phyloP scores from a whole-genome alignment of 371 early-diverging fungal genomes.

The Cladochytrium tenue region DNA sequence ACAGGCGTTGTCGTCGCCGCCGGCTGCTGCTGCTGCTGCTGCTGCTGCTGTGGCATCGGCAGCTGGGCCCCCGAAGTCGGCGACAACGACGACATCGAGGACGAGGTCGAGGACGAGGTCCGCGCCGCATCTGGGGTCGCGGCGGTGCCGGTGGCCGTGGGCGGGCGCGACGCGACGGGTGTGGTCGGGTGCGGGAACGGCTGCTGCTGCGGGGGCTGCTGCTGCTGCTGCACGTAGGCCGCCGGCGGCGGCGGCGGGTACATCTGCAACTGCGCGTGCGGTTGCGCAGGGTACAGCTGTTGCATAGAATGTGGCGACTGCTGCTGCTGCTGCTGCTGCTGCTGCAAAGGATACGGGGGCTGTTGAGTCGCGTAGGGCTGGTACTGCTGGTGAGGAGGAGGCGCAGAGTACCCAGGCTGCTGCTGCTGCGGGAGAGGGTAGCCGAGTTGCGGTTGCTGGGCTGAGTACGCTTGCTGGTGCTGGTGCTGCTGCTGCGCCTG shows the following conservation, averaged over 20 bases:
- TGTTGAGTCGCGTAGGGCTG: neutral
- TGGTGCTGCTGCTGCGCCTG: neutral
- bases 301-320: neutral
- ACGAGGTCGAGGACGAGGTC: too few relatives aligned
- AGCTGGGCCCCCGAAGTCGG: neutral
- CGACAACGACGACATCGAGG: too few relatives aligned
- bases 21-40: neutral
- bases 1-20: neutral
- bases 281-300: neutral
- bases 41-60: neutral
- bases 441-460: too few relatives aligned
- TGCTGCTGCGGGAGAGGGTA: too few relatives aligned
- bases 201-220: neutral
- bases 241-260: neutral
- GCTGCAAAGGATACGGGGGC: neutral
- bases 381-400: neutral
- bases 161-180: too few relatives aligned
- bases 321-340: conserved; percentile 1
- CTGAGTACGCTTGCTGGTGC: neutral
- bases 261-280: neutral
- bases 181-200: neutral
- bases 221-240: neutral
- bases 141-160: too few relatives aligned
- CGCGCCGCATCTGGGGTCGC: too few relatives aligned
- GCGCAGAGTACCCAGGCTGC: too few relatives aligned